Percentiles rank a stretch among this genome's conserved stretches.
phyloP scores from a whole-genome alignment of 805 yeast species.

The Metschnikowia dekortorum region DNA sequence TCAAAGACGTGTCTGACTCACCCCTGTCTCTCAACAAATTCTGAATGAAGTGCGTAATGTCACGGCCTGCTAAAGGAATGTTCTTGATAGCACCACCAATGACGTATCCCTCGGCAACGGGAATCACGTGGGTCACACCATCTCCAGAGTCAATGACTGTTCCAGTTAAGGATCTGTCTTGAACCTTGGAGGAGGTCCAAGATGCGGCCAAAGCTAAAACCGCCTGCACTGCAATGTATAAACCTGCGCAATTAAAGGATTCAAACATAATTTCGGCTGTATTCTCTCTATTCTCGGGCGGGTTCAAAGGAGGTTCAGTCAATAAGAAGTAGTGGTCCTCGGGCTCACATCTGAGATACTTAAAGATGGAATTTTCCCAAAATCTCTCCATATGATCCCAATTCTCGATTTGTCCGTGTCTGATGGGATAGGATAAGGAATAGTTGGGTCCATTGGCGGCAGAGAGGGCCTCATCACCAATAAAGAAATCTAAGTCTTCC shows the following conservation, averaged over 20 bases:
- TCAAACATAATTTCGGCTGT: constrained; percentile 99
- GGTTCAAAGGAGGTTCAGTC: constrained; percentile 97
- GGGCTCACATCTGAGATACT: constrained; percentile 95
- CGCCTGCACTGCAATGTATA: constrained; percentile 98
- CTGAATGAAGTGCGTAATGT: constrained; percentile 91
- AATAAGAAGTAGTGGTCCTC: constrained; percentile 94
- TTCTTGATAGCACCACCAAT: constrained; percentile 96
- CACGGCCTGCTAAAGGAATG: constrained; percentile 98
- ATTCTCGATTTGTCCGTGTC: constrained; percentile 97
- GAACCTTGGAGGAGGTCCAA: constrained; percentile 95
- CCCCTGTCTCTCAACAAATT: constrained; percentile 93
- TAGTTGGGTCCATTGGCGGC: constrained; percentile 92
- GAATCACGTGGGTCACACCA: constrained; percentile 98
- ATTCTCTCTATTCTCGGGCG: constrained; percentile 99
- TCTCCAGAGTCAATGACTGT: constrained; percentile 98
- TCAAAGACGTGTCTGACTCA: constrained; percentile 86
- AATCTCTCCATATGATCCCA: constrained; percentile 99
- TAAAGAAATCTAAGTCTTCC: constrained; percentile 89
- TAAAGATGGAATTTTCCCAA: constrained; percentile 97
- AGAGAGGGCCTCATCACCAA: constrained; percentile 90
- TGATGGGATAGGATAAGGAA: constrained; percentile 84
- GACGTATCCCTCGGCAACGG: constrained; percentile 98
- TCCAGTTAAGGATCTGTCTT: constrained; percentile 94
- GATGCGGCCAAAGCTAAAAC: constrained; percentile 97
- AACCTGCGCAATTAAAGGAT: constrained; percentile 96